Evolutionary conservation across 768 basidiomycete genomes (phyloP), one percentile per base, ranked within the genome.

Genomic region (Russula compacta): DNA sequence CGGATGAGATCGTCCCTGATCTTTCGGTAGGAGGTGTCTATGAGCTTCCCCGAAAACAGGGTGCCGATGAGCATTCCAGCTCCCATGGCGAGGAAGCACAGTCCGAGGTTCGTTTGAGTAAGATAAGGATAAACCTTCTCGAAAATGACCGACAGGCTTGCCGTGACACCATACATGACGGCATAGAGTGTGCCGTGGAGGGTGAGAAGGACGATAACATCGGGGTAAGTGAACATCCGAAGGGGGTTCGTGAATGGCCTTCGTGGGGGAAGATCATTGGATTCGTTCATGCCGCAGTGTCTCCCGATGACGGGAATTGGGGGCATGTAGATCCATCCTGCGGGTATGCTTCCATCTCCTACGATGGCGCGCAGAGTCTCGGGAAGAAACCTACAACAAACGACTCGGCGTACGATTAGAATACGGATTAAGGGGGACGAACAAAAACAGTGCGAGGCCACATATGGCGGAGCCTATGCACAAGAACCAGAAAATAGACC

Each of bases 21-120:
- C 64, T 68, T 71, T 64, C 67, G 78, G 69, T 85, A 95, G 63
- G 89, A 83, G 64, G 74, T 73, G 65, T 94, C 87, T 8, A 92
- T 70, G 10, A 89, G 67, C 57, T 75, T 80, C 3, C 92, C 91
- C 21, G 77, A 82, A 1, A 77, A 24, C n/a, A 76, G 69, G n/a
- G 82, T 79, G 12, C 89, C 85, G 15, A 85, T 52, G 9, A 82
- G 71, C 73, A 84, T 84, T 0, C 92, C 93, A 15, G 82, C 79
- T 2, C 90, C 92, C 53, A 86, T 79, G 1, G 84, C 81, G 57
- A 93, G 73, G 74, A 85, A 94, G 70, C 87, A 92, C 5, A 94
- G 72, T 2, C 92, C 92, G 35, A 89, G 78, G 29, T 81, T 77
- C 4, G 83, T 83, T 63, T 88, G 80, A 58, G 71, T 79, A 19